These are phyloP conservation scores for Prunus campanulata DNA, from an alignment of 306 rosid genomes.

Conservation along the genomic window DNA sequence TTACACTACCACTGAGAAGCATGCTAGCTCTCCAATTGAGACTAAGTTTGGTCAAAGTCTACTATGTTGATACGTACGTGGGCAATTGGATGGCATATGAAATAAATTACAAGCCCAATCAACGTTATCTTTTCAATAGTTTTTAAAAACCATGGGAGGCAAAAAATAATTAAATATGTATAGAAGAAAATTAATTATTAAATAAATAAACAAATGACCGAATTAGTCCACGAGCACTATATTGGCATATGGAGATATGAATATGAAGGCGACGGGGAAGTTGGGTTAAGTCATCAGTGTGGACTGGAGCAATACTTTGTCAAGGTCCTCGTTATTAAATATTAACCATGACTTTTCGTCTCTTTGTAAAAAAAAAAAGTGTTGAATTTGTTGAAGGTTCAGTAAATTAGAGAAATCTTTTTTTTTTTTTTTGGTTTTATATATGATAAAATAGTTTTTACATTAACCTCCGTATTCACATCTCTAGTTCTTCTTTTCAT, in stretches of 20 bases:
- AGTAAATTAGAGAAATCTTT: too few relatives aligned
- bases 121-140: background rate
- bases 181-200: background rate
- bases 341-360: background rate
- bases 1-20: background rate
- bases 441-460: too few relatives aligned
- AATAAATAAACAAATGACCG: background rate
- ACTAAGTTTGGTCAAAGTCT: background rate
- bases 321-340: background rate
- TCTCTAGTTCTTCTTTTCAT: too few relatives aligned
- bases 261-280: background rate
- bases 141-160: background rate
- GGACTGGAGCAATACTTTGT: conserved; percentile 1
- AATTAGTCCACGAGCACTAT: background rate
- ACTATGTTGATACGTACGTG: background rate
- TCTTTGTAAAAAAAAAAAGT: background rate
- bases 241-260: background rate
- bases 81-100: background rate
- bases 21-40: background rate
- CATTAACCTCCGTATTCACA: too few relatives aligned
- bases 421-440: too few relatives aligned
- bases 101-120: background rate
- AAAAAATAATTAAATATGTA: background rate
- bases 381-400: background rate
- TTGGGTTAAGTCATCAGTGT: conserved; percentile 8